phyloP scores from a whole-genome alignment of 148 eudicot species.

The Salicornia ramosissima region DNA sequence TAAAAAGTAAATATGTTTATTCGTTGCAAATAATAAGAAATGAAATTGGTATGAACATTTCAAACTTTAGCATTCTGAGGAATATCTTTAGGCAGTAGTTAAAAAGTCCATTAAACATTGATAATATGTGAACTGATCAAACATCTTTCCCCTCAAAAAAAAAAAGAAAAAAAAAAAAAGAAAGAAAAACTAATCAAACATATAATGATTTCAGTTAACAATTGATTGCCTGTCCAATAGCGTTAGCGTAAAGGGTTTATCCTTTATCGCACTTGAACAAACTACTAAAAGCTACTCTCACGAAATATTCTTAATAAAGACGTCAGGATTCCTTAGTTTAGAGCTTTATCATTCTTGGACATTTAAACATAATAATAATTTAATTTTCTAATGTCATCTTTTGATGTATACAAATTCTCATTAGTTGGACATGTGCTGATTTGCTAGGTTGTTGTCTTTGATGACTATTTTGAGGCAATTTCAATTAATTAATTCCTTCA shows the following conservation, averaged over 20 bases:
- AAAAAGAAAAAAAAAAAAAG: background rate
- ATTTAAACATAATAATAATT: too few species aligned
- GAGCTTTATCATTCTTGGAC: background rate
- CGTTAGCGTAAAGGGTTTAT: background rate
- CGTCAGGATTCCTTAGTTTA: background rate
- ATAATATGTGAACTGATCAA: too few species aligned
- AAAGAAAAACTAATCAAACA: background rate
- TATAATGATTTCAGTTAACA: background rate
- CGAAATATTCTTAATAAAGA: background rate
- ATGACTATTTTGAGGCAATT: too few species aligned
- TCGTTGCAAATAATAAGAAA: too few species aligned
- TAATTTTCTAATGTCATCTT: background rate
- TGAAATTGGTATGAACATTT: too few species aligned
- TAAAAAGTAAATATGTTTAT: too few species aligned
- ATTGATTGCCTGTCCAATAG: background rate
- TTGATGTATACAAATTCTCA: background rate
- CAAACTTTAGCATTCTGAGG: too few species aligned
- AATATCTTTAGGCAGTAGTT: too few species aligned
- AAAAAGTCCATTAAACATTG: too few species aligned
- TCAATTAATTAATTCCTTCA: too few species aligned
- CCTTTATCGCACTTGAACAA: too few species aligned
- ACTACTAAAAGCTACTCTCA: background rate
- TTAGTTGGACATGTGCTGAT: constrained; percentile 1
- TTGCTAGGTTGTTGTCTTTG: too few species aligned
- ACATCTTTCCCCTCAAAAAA: background rate